Base-by-base conservation (phyloP, 139 green algal species). In the Eudorina sp. region DNA sequence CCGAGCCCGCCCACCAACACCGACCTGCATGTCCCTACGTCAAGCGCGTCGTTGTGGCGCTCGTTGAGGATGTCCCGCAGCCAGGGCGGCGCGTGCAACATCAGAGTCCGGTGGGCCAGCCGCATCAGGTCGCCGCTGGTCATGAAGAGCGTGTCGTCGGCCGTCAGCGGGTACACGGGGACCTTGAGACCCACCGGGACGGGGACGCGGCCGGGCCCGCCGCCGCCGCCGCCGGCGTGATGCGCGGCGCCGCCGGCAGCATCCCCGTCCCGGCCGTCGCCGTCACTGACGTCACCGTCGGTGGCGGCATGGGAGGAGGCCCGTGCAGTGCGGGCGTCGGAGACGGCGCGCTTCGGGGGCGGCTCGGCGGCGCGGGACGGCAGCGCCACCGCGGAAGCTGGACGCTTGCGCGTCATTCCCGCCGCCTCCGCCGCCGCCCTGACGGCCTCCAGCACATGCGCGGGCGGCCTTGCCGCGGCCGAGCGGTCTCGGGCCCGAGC, bases 131-230 rank as follows among this genome's bases (percentile, higher is more conserved):
- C 81, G 21, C 81, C 64, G 45, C 62, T 79, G 62, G 64, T 68
- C 45, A 79, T 68, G 60, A 79, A 87, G 8, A 78, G 46, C 19
- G 81, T 87, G 81, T 87, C 81, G 46, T 78, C 81, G 7, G 81
- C 62, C 13, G 81, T 41, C 45, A 87, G 81, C 5, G 81, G 81
- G 66, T 87, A 87, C 21, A 87, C 64, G 1, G 81, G 81, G 16
- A 87, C 81, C 81, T 87, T 87, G 81, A 87, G 81, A 11, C 81
- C 81, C 64, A 87, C 81, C 1, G 81, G 81, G 45, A 87, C 18
- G 31, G 36, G 62, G 3, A 5, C 23, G 38, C 8, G 18, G 31
- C 31, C 48, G 48, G 11, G 51, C 21, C 34, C 51, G 76, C 48
- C 48, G 74, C 48, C 66, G 38, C 66, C 66, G 31, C 36, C 2